A percentile compares a stretch with the other conserved stretches of the same genome.
These are phyloP conservation scores for Pholiota molesta DNA, from an alignment of 768 basidiomycete genomes.

Conservation along the genomic window DNA sequence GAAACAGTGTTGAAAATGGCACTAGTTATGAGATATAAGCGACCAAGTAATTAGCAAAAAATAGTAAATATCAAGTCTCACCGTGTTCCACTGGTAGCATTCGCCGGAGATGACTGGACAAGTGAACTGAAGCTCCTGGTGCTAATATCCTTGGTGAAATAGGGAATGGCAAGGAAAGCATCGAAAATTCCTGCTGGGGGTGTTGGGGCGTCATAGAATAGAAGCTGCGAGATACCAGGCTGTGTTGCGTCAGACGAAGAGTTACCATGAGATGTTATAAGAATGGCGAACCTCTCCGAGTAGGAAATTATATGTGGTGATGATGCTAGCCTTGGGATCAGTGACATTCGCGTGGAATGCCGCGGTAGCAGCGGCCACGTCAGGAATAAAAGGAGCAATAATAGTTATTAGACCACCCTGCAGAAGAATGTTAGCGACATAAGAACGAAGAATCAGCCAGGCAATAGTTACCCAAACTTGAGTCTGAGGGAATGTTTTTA, in stretches of 20 bases:
- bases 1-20: constrained; percentile 9
- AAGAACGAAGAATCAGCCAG: background rate
- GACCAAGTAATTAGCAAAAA: background rate
- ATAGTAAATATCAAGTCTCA: constrained; percentile 1
- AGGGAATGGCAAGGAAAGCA: constrained; percentile 48
- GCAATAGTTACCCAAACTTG: constrained; percentile 54
- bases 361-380: constrained; percentile 37
- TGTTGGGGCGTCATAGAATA: constrained; percentile 64
- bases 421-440: background rate
- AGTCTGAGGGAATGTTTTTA: constrained; percentile 56
- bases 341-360: constrained; percentile 43
- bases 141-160: constrained; percentile 36
- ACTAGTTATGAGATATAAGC: background rate
- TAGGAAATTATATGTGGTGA: constrained; percentile 47
- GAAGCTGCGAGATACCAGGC: constrained; percentile 30
- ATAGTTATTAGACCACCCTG: constrained; percentile 55
- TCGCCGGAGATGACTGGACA: constrained; percentile 39
- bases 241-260: background rate
- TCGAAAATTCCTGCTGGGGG: constrained; percentile 55
- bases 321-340: constrained; percentile 54
- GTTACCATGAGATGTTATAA: background rate
- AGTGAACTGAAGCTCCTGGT: constrained; percentile 45
- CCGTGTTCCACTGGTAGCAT: constrained; percentile 32
- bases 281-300: constrained; percentile 34
- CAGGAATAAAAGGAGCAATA: constrained; percentile 23